Percentiles rank a stretch among this genome's conserved stretches.
Evolutionary conservation across 106 monocot genomes (phyloP).

Genomic region (Phalaenopsis aphrodite): DNA sequence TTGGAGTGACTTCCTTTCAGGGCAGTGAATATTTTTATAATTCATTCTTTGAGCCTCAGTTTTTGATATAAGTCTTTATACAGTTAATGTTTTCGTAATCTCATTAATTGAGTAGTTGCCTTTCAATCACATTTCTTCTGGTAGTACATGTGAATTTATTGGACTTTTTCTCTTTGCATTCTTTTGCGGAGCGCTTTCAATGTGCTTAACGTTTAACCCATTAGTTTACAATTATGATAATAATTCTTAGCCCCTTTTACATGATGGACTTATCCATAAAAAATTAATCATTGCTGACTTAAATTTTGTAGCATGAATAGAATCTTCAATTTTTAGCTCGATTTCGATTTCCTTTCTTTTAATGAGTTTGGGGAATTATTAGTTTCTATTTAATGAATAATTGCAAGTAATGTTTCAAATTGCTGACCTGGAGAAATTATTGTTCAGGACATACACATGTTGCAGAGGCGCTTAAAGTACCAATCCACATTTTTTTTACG

Average conservation of each 20-base stretch:
- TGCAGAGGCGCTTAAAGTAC: slow-evolving; percentile 85
- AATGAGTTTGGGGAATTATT: slow-evolving; percentile 13
- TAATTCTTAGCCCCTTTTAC: background rate
- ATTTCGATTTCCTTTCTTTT: background rate
- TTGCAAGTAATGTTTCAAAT: slow-evolving; percentile 13
- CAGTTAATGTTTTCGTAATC: background rate
- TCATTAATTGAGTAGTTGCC: background rate
- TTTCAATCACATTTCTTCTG: background rate
- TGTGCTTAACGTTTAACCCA: too few species aligned
- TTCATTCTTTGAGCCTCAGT: background rate
- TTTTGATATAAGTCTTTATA: background rate
- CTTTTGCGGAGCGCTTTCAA: background rate
- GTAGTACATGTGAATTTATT: background rate
- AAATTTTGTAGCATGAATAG: background rate
- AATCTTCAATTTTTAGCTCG: background rate
- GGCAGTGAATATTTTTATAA: background rate
- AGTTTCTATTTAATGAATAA: slow-evolving; percentile 12
- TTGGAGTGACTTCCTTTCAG: background rate
- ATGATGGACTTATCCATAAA: background rate
- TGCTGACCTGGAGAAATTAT: slow-evolving; percentile 36
- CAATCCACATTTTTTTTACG: slow-evolving; percentile 90
- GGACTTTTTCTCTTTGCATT: background rate
- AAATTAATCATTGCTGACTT: background rate
- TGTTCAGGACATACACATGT: slow-evolving; percentile 92
- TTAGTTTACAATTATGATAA: background rate